Base-by-base conservation (phyloP, 208 protist genomes). In the Crithidia thermophila region DNA sequence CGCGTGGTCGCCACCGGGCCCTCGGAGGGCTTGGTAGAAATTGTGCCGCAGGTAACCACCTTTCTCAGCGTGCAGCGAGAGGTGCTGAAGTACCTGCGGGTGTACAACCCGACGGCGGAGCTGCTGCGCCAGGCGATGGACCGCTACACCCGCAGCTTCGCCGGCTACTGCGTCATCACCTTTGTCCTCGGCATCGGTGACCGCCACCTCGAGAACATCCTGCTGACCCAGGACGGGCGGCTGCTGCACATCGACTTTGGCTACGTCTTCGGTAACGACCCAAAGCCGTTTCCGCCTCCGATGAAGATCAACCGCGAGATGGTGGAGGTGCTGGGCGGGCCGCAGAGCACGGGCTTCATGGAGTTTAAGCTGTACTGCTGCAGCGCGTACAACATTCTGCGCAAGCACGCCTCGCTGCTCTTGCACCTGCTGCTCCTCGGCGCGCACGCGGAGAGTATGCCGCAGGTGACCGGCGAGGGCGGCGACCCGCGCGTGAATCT, bases 241-340 rank as follows among this genome's bases (percentile, higher is more conserved):
- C 74, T 99, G 36, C 90, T 99, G 58, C 98, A 99, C 73, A 98
- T 99, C 76, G 98, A 99, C 82, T 99, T 99, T 83, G 98, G 98
- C 11, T 99, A 93, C 75, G 98, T 99, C 57, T 67, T 99, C 16
- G 98, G 98, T 36, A 79, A 90, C 75, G 98, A 99, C 77, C 98
- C 98, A 11, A 99, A 99, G 72, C 96, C 96, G 4, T 98, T 98
- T 47, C 89, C 97, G 14, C 95, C 97, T 37, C 97, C 97, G n/a
- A 98, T 99, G 90, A 98, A 98, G 72, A 87, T 99, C 39, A 92
- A 72, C 47, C 82, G 88, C 58, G 91, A 98, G 76, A 96, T 98
- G 87, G 72, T 97, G 31, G 89, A 91, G 58, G 83, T 81, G 16
- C 81, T 97, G 3, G 94, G 94, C 25, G 91, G 91, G 0, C 79